Evolutionary conservation across 305 asterid species (phyloP).

Genomic region (Solanum hybrid): DNA sequence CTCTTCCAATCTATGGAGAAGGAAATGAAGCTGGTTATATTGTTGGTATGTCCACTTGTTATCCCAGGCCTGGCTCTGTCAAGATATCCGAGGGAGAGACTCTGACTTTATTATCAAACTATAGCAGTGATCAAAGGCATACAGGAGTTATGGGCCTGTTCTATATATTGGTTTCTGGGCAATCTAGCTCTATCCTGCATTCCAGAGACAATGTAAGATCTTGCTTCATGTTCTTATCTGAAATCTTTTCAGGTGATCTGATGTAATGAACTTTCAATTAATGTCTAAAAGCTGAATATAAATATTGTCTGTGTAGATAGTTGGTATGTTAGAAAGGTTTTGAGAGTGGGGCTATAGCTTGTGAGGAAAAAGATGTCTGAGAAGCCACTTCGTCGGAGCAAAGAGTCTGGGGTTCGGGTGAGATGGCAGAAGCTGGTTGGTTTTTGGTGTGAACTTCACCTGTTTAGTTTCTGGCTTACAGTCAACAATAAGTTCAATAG

Average conservation of each 20-base stretch:
- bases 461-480: background rate
- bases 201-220: constrained; percentile 7
- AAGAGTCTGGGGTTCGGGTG: background rate
- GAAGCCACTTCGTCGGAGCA: background rate
- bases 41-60: constrained; percentile 41
- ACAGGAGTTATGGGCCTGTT: constrained; percentile 42
- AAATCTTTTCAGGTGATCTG: background rate
- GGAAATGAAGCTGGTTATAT: constrained; percentile 39
- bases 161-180: constrained; percentile 23
- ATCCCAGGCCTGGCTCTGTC: constrained; percentile 30
- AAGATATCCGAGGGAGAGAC: constrained; percentile 19
- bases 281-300: background rate
- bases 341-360: background rate
- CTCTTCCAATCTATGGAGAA: constrained; percentile 27
- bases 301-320: background rate
- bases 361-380: background rate
- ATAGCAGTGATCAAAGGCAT: constrained; percentile 18
- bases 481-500: background rate
- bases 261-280: background rate
- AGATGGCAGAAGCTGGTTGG: background rate
- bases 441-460: background rate
- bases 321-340: background rate
- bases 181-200: background rate
- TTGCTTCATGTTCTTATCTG: background rate
- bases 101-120: constrained; percentile 26